Percentiles rank a stretch among this genome's conserved stretches.
Evolutionary conservation across 2,329 filamentous ascomycete species (phyloP).

Genomic region (Drechmeria coniospora): DNA sequence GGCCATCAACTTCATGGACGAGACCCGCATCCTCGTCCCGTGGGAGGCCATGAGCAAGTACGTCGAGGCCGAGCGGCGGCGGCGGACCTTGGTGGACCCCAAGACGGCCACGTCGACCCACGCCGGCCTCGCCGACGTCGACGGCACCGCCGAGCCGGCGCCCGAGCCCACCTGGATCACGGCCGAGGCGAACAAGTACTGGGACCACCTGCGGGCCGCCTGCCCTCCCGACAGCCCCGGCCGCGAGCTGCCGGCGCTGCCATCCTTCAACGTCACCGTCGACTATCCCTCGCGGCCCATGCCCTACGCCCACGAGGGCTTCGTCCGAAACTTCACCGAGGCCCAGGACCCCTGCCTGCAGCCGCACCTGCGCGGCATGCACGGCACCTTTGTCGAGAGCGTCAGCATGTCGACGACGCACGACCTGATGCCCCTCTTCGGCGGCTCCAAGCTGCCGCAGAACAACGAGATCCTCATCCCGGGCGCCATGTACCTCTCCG

Average conservation of each 20-base stretch:
- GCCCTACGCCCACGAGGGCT: conserved; percentile 28
- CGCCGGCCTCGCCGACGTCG: conserved; percentile 22
- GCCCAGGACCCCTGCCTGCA: conserved; percentile 44
- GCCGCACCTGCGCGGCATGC: conserved; percentile 32
- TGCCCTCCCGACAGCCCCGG: conserved; percentile 41
- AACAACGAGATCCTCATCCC: conserved; percentile 52
- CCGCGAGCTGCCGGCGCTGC: conserved; percentile 18
- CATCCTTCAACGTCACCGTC: conserved; percentile 15
- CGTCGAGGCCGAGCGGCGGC: conserved; percentile 29
- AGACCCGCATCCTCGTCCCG: conserved; percentile 44
- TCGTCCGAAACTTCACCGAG: conserved; percentile 41
- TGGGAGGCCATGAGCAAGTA: conserved; percentile 38
- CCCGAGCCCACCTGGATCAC: conserved; percentile 33
- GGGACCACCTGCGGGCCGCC: conserved; percentile 39
- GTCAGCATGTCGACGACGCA: conserved; percentile 34
- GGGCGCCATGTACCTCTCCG: conserved; percentile 47
- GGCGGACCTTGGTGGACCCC: conserved; percentile 25
- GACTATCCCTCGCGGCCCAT: conserved; percentile 18
- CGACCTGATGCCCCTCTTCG: conserved; percentile 43
- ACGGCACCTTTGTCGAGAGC: conserved; percentile 42
- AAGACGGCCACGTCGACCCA: conserved; percentile 27
- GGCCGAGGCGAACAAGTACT: conserved; percentile 32
- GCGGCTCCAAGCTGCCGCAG: conserved; percentile 45
- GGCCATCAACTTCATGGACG: conserved; percentile 49
- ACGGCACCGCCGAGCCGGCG: conserved; percentile 16